Evolutionary conservation across 768 basidiomycete species (phyloP).

Genomic region (Tulasnella sp.): DNA sequence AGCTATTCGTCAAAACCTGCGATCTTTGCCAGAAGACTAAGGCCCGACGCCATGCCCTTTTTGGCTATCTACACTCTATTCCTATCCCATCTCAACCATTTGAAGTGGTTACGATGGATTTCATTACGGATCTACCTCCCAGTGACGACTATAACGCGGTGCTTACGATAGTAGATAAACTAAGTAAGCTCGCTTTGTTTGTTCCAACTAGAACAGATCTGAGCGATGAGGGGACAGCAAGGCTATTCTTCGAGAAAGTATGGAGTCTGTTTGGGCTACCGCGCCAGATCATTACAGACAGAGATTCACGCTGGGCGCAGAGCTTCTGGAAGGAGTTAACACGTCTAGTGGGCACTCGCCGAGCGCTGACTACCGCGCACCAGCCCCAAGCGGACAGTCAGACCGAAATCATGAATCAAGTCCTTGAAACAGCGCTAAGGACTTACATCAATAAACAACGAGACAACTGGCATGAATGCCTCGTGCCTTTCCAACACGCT

Average conservation of each 20-base stretch:
- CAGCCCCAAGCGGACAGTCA: no score
- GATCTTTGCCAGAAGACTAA: conserved; percentile 36
- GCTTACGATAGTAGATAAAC: conserved; percentile 35
- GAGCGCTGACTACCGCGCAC: no score
- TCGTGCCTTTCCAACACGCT: no score
- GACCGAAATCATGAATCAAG: no score
- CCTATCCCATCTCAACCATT: conserved; percentile 30
- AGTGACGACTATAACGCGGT: conserved; percentile 21
- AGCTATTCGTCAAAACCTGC: conserved; percentile 35
- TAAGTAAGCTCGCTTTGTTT: conserved; percentile 36
- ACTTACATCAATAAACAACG: no score
- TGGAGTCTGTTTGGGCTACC: no score
- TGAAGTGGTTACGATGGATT: conserved; percentile 34
- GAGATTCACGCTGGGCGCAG: no score
- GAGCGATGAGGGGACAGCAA: conserved; percentile 2
- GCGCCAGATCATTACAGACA: no score
- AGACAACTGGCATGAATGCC: no score
- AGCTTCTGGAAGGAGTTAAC: no score
- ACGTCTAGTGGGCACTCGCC: no score
- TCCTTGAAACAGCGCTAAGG: no score
- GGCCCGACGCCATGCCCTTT: neutral
- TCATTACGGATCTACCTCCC: conserved; percentile 39
- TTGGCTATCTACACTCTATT: conserved; percentile 29
- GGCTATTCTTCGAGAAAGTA: conserved; percentile 31
- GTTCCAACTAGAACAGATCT: conserved; percentile 30